phyloP scores from a whole-genome alignment of 805 yeast species.

The Candida parachauliodes region DNA sequence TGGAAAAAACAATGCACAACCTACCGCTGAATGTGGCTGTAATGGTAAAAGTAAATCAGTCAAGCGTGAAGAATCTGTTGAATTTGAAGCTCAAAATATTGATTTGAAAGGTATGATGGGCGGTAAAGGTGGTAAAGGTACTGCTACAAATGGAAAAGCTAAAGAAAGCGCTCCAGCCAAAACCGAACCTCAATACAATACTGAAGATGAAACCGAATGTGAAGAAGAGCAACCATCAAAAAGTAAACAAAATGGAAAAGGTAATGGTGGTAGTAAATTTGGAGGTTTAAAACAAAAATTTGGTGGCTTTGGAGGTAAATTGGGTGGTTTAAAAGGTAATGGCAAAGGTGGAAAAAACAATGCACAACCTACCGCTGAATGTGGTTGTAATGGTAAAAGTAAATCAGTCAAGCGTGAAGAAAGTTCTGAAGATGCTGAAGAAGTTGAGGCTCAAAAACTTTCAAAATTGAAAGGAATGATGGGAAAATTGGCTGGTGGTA shows the following conservation, averaged over 20 bases:
- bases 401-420: no score
- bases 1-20: background rate
- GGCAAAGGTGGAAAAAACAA: constrained; percentile 1
- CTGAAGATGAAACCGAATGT: background rate
- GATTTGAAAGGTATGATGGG: constrained; percentile 1
- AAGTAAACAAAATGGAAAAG: background rate
- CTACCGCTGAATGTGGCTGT: background rate
- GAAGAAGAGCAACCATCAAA: background rate
- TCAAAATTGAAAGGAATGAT: no score
- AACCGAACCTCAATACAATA: background rate
- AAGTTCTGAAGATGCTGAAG: no score
- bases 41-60: background rate
- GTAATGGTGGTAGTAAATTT: background rate
- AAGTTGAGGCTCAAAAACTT: no score
- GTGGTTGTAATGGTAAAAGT: no score
- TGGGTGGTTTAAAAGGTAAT: background rate
- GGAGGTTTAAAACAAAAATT: background rate
- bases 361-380: no score
- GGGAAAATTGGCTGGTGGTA: no score
- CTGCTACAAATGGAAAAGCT: background rate
- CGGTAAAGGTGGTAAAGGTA: background rate
- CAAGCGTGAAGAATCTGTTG: background rate
- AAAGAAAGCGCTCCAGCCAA: background rate
- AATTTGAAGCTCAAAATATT: constrained; percentile 6
- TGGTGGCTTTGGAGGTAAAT: background rate